These are phyloP conservation scores for Penicillium herquei DNA, from an alignment of 495 filamentous ascomycete species.

Conservation along the genomic window DNA sequence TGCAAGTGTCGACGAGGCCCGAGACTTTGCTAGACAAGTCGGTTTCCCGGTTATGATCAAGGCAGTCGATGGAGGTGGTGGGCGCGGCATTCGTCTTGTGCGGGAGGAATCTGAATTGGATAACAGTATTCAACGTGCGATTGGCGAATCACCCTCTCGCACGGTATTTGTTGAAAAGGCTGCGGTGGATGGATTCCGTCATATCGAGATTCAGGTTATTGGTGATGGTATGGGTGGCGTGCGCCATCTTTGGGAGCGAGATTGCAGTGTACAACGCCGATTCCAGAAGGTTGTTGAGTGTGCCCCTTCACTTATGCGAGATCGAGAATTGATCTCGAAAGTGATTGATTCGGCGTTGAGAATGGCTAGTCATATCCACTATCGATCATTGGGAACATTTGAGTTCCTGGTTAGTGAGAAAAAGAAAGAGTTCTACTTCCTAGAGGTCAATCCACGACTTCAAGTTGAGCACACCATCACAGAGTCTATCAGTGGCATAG, in stretches of 20 bases:
- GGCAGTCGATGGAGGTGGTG: conserved; percentile 52
- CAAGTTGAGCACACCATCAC: conserved; percentile 58
- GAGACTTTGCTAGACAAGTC: conserved; percentile 40
- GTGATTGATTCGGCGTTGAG: conserved; percentile 40
- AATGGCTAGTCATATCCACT: conserved; percentile 46
- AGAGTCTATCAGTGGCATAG: conserved; percentile 53
- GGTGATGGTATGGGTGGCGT: conserved; percentile 54
- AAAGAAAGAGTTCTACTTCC: conserved; percentile 57
- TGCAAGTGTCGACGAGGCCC: conserved; percentile 33
- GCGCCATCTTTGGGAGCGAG: conserved; percentile 54
- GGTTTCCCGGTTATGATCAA: conserved; percentile 61
- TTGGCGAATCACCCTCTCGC: conserved; percentile 50
- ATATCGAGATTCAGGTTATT: conserved; percentile 59
- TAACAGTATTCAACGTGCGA: conserved; percentile 40
- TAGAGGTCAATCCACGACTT: conserved; percentile 64
- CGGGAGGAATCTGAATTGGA: conserved; percentile 34
- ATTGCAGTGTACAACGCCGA: conserved; percentile 59
- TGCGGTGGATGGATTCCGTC: conserved; percentile 48
- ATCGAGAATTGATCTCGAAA: conserved; percentile 36
- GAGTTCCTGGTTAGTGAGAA: conserved; percentile 61
- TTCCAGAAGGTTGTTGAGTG: conserved; percentile 55
- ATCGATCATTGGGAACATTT: conserved; percentile 56
- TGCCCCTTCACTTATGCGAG: conserved; percentile 41
- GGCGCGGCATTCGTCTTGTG: conserved; percentile 48
- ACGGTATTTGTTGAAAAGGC: conserved; percentile 56